phyloP scores from a whole-genome alignment of 73 alveolate genomes.

The Paraurostyla sp. region DNA sequence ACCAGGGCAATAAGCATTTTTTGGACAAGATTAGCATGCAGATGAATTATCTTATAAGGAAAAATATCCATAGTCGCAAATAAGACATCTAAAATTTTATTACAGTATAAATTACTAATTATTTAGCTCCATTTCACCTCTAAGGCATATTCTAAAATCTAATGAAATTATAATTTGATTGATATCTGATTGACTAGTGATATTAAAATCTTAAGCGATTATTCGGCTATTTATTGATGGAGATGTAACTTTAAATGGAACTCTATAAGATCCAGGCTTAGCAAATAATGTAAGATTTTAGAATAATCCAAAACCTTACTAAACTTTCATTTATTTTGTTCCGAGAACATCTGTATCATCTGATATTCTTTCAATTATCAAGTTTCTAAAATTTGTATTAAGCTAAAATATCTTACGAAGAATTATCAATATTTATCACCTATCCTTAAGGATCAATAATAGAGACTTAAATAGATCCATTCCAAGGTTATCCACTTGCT shows the following conservation, averaged over 20 bases:
- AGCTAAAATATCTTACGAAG: neutral
- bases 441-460: neutral
- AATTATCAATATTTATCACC: neutral
- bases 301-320: neutral
- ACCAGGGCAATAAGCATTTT: constrained; percentile 38
- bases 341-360: neutral
- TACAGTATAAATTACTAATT: no score
- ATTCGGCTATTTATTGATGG: neutral
- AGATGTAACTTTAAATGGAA: neutral
- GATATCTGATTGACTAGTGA: neutral
- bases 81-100: constrained; percentile 4
- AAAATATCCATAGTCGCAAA: neutral
- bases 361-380: neutral
- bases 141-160: neutral
- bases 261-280: neutral
- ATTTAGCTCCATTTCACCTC: no score
- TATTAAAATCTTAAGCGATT: neutral
- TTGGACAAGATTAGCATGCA: neutral
- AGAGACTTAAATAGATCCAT: neutral
- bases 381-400: neutral
- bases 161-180: neutral
- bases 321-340: no score
- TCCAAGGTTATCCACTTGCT: neutral
- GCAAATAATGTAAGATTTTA: neutral
- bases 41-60: neutral